These are phyloP conservation scores for Sclerotinia minor DNA, from an alignment of 2,329 filamentous ascomycete genomes.

Conservation along the genomic window DNA sequence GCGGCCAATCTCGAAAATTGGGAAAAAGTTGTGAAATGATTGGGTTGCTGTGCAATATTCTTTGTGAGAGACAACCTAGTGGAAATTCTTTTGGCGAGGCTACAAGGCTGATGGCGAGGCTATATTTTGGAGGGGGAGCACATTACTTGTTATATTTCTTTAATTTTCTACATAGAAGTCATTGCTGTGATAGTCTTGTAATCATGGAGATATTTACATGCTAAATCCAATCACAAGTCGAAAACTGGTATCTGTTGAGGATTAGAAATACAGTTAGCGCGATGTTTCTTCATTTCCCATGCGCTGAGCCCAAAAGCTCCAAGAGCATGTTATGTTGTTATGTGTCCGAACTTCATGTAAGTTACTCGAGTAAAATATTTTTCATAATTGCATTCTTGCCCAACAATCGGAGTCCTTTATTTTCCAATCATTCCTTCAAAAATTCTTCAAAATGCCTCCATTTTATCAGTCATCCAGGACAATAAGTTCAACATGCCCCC, in stretches of 20 bases:
- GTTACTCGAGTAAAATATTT: slow-evolving; percentile 9
- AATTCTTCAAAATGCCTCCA: neutral
- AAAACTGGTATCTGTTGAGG: neutral
- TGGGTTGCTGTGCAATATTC: slow-evolving; percentile 17
- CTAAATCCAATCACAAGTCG: neutral
- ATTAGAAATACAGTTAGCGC: slow-evolving; percentile 22
- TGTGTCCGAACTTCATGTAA: neutral
- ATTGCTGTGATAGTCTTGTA: neutral
- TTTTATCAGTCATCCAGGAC: slow-evolving; percentile 28
- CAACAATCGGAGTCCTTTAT: neutral
- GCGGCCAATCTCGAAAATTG: neutral
- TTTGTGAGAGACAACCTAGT: slow-evolving; percentile 11
- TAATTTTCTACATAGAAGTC: neutral
- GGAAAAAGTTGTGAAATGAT: slow-evolving; percentile 1
- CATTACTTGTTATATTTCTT: neutral
- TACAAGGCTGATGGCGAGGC: slow-evolving; percentile 5
- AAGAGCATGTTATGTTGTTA: slow-evolving; percentile 17
- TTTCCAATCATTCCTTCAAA: neutral
- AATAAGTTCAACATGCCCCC: slow-evolving; percentile 36
- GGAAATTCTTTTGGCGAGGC: slow-evolving; percentile 28
- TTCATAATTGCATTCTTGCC: neutral
- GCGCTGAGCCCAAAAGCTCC: slow-evolving; percentile 24
- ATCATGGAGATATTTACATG: neutral
- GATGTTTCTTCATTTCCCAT: slow-evolving; percentile 21
- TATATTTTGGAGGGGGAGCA: neutral